Evolutionary conservation across 2,329 filamentous ascomycete genomes (phyloP).

Genomic region (Magnaporthales sp.): DNA sequence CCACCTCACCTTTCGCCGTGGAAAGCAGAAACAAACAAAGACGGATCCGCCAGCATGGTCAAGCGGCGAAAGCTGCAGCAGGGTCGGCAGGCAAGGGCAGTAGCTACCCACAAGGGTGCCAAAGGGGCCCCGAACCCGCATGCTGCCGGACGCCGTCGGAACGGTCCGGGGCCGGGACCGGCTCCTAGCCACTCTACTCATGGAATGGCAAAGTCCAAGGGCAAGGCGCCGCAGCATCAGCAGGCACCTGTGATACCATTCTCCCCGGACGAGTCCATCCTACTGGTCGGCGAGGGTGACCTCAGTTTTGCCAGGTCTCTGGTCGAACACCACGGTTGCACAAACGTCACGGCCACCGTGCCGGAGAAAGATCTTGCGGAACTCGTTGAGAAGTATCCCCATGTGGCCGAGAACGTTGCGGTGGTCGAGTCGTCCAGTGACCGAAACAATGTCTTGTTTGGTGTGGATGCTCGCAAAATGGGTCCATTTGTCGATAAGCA

Average conservation of each 20-base stretch:
- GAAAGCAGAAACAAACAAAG: too few species aligned
- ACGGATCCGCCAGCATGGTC: neutral
- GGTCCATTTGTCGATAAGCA: conserved; percentile 26
- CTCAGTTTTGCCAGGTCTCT: conserved; percentile 68
- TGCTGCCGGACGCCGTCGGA: neutral
- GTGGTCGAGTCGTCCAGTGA: conserved; percentile 29
- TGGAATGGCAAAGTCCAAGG: neutral
- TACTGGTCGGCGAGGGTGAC: conserved; percentile 74
- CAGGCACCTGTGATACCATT: conserved; percentile 55
- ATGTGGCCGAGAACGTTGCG: conserved; percentile 51
- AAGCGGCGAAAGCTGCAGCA: conserved; percentile 4
- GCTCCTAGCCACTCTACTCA: neutral
- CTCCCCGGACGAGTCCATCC: conserved; percentile 55
- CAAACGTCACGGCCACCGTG: conserved; percentile 60
- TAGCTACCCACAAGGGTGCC: neutral
- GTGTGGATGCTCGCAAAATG: conserved; percentile 60
- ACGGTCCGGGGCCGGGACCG: neutral
- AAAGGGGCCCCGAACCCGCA: neutral
- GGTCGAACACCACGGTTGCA: conserved; percentile 55
- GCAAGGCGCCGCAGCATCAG: conserved; percentile 2
- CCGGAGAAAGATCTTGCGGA: conserved; percentile 48
- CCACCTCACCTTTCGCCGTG: neutral
- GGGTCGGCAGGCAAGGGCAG: neutral
- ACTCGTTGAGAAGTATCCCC: conserved; percentile 66
- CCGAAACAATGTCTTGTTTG: conserved; percentile 40